phyloP scores from a whole-genome alignment of 352 stramenopile species.

The Phytophthora niederhauseri region DNA sequence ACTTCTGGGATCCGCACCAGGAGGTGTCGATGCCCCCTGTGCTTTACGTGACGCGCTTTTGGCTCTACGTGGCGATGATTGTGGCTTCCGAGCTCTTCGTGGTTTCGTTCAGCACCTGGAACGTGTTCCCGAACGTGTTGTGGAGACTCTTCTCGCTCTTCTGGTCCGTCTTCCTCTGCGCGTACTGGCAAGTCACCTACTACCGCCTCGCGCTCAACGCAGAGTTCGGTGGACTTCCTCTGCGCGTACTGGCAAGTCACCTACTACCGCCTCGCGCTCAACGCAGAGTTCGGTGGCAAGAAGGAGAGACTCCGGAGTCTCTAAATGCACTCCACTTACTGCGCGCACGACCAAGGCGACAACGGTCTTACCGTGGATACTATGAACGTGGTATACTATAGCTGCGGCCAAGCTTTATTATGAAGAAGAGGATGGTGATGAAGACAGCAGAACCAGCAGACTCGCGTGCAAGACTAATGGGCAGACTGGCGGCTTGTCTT shows the following conservation, averaged over 20 bases:
- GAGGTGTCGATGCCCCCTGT: conserved; percentile 71
- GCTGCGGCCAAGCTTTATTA: conserved; percentile 24
- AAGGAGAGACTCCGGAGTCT: conserved; percentile 82
- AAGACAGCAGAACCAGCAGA: conserved; percentile 7
- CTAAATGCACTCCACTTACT: conserved; percentile 28
- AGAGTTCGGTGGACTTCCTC: conserved; percentile 69
- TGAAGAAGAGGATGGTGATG: conserved; percentile 12
- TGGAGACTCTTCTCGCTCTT: conserved; percentile 74
- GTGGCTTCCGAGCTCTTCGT: conserved; percentile 61
- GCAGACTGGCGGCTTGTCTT: conserved; percentile 2
- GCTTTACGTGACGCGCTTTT: conserved; percentile 76
- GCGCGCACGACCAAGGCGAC: conserved; percentile 4
- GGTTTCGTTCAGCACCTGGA: conserved; percentile 85
- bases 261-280: conserved; percentile 71
- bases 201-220: conserved; percentile 70
- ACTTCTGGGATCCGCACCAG: conserved; percentile 69
- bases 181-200: conserved; percentile 71
- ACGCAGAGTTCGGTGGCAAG: conserved; percentile 77
- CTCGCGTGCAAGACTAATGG: conserved; percentile 12
- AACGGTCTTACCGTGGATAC: conserved; percentile 5
- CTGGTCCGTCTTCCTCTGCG: conserved; percentile 53
- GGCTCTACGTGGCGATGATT: conserved; percentile 61
- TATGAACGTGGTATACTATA: conserved; percentile 24
- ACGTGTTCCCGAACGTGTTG: conserved; percentile 76
- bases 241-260: conserved; percentile 69